Evolutionary conservation across 2,329 filamentous ascomycete species (phyloP), one percentile per base, ranked within the genome.

Genomic region (Rhinocladiella similis): DNA sequence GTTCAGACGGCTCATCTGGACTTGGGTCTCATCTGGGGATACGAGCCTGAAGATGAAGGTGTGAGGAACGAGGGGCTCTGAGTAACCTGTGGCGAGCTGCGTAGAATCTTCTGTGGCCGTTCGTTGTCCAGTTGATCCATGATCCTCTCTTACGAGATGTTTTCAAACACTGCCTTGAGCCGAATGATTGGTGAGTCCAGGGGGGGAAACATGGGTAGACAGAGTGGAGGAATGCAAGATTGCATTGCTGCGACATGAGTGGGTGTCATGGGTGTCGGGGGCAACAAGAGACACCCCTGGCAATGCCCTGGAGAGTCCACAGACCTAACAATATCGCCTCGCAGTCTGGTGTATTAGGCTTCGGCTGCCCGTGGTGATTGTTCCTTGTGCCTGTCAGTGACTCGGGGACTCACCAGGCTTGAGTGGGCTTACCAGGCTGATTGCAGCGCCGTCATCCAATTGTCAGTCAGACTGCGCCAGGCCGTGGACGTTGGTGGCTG

Each of bases 41-140:
- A 33, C 10, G 29, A 9, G 10, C 29, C 5, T 12, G 10, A 33
- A 33, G 6, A 9, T 33, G 6, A 9, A 33, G 29, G 29, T 12
- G 29, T 33, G 29, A 33, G 29, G 29, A 33, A 33, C 29, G 29
- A 33, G 29, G 29, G 29, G 29, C 29, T 33, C 29, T 33, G 29
- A 38, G 29, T 33, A 42, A 35, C 38, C 42, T n/a, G 43, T 36
- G 33, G 41, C 43, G 33, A 53, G 43, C 10, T 25, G 52, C 42
- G 56, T 53, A 55, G 56, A 59, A 59, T 42, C 50, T 59, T 59
- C 56, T 48, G 52, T 55, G 56, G 49, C 56, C 52, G 49, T 55
- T 59, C 52, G 56, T 53, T 59, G 56, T 55, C 56, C 56, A 55
- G 53, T 54, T 42, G 52, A 51, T 55, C n/a, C 4, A 16, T n/a